Conservation (phyloP, 768 basidiomycete species). For the Trametes cubensis region DNA sequence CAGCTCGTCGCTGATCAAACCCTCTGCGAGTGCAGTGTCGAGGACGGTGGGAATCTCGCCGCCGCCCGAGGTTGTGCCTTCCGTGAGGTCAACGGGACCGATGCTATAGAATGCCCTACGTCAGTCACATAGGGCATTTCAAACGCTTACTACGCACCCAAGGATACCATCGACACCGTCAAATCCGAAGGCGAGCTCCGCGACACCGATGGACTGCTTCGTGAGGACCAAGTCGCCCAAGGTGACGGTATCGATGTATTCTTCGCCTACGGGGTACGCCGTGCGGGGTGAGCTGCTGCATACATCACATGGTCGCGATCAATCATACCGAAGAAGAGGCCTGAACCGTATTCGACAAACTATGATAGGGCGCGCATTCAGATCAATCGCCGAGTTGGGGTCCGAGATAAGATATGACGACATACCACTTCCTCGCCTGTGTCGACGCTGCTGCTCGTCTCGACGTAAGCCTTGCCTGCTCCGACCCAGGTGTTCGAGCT, state of each 20-base stretch:
- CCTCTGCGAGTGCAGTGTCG: conserved; percentile 37
- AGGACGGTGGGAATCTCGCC: conserved; percentile 41
- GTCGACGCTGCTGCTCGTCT: conserved; percentile 22
- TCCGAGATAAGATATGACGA: not conserved
- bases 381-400: no score
- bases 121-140: not conserved
- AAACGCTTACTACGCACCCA: conserved; percentile 43
- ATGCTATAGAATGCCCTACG: not conserved
- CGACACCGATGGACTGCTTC: conserved; percentile 66
- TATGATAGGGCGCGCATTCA: not conserved
- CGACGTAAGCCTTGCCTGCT: conserved; percentile 21
- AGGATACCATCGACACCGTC: conserved; percentile 62
- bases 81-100: conserved; percentile 60
- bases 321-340: conserved; percentile 11
- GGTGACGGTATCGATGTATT: conserved; percentile 53
- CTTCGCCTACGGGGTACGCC: conserved; percentile 16
- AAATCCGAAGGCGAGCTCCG: conserved; percentile 45
- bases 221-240: conserved; percentile 52
- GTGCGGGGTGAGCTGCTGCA: not conserved
- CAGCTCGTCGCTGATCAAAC: conserved; percentile 30
- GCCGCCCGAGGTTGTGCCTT: conserved; percentile 30
- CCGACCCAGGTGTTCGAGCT: conserved; percentile 33
- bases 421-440: conserved; percentile 28
- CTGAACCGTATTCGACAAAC: conserved; percentile 20
- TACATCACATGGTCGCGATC: not conserved